Base-by-base conservation (phyloP, 2,329 filamentous ascomycete genomes). In the Leptographium lundbergii region DNA sequence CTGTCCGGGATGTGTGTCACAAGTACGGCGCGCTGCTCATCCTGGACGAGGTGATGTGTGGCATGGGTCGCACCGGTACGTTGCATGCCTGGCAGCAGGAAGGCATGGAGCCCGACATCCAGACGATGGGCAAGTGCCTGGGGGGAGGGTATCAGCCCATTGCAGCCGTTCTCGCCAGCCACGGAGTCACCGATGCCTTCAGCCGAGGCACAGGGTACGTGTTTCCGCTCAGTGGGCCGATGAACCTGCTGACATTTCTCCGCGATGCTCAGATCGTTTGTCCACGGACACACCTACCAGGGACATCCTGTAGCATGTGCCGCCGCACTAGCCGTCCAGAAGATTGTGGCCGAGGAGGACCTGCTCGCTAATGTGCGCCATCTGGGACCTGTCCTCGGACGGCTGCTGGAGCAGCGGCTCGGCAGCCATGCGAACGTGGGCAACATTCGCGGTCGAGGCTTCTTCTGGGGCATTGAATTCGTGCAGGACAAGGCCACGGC, bases 1-100 rank as follows among this genome's bases (percentile, higher is more conserved):
- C 76, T 10, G 72, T 83, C 61, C 73, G 76, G 56, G 66, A 68
- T 0, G 71, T 86, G 0, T 85, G 82, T 65, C 72, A 79, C 24
- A 75, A 75, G 58, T 71, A 84, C 59, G 79, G 77, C 2, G 77
- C 78, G 0, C 72, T 85, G 2, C 71, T 84, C 6, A 74, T 81
- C n/a, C 62, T 81, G 0, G 80, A 82, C 59, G 78, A 82, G 67
- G 78, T 90, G 61, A 89, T 90, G 86, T 85, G 79, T 56, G 85
- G 85, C 11, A 81, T 81, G 70, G 84, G 84, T 3, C 77, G 84
- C 3, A 78, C 76, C 0, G 84, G 83, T 0, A 80, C 74, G 6
- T 69, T 87, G 64, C 79, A 88, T 69, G 81, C 82, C 0, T 87
- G 81, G 78, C 75, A 87, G 65, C 77, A 84, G 54, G 79, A 85